Evolutionary conservation across 2,329 filamentous ascomycete genomes (phyloP).

Genomic region (Monosporascus sp.): DNA sequence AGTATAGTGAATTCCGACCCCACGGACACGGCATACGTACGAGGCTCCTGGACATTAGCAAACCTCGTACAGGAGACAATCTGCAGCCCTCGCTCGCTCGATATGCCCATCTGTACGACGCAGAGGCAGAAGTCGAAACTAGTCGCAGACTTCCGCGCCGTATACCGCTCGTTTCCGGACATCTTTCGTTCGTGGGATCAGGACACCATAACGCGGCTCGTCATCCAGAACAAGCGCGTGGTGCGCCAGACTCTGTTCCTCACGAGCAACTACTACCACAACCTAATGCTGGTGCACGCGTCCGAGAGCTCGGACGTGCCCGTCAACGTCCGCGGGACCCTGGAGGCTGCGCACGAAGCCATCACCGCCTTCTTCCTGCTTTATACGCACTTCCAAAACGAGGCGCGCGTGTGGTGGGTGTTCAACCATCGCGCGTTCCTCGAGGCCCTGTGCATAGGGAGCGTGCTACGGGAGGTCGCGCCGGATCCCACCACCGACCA

Average conservation of each 20-base stretch:
- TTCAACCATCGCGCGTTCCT: constrained; percentile 78
- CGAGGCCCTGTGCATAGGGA: constrained; percentile 65
- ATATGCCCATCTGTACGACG: constrained; percentile 65
- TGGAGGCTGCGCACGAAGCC: constrained; percentile 72
- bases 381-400: constrained; percentile 61
- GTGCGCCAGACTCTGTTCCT: constrained; percentile 73
- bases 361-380: constrained; percentile 71
- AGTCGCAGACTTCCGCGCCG: constrained; percentile 62
- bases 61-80: constrained; percentile 74
- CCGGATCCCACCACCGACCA: constrained; percentile 40
- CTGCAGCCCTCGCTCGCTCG: constrained; percentile 68
- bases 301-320: constrained; percentile 61
- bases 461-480: constrained; percentile 49
- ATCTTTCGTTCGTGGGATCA: constrained; percentile 65
- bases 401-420: constrained; percentile 79
- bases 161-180: constrained; percentile 69
- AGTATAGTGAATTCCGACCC: constrained; percentile 55
- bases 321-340: constrained; percentile 61
- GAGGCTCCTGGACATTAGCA: constrained; percentile 72
- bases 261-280: constrained; percentile 79
- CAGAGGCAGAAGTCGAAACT: constrained; percentile 65
- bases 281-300: constrained; percentile 72
- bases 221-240: constrained; percentile 56
- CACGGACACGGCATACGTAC: constrained; percentile 65
- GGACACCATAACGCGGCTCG: constrained; percentile 51